These are phyloP conservation scores for Chlorella sp. DNA, from an alignment of 139 green algal genomes.

Conservation along the genomic window DNA sequence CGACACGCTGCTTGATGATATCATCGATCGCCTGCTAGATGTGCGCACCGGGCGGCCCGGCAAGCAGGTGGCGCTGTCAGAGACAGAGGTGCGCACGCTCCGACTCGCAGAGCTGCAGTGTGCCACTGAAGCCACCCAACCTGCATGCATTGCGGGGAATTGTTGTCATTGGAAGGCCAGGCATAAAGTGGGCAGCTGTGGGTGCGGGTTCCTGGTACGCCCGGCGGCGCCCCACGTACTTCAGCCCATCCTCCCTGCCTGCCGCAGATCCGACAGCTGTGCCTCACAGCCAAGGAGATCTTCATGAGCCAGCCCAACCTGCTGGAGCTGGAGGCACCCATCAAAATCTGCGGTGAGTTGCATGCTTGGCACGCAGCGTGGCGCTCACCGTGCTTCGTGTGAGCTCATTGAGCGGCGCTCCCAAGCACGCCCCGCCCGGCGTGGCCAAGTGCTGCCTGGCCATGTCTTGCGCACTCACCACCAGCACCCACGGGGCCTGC, in stretches of 20 bases:
- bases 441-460: background rate
- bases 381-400: background rate
- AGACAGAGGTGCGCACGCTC: slow-evolving; percentile 90
- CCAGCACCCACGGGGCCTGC: background rate
- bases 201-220: background rate
- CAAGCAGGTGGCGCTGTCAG: slow-evolving; percentile 95
- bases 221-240: too few relatives aligned
- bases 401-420: too few relatives aligned
- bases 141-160: background rate
- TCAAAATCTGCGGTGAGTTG: slow-evolving; percentile 98
- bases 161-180: background rate
- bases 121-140: background rate
- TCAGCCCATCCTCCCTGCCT: background rate
- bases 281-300: slow-evolving; percentile 92
- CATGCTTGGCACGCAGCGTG: background rate
- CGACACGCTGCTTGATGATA: slow-evolving; percentile 86
- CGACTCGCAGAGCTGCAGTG: slow-evolving; percentile 39
- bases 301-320: slow-evolving; percentile 98
- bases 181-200: too few relatives aligned
- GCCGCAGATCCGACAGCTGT: slow-evolving; percentile 87
- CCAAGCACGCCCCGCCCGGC: background rate
- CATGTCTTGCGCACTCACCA: background rate
- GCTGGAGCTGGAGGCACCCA: slow-evolving; percentile 98
- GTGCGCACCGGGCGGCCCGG: slow-evolving; percentile 86
- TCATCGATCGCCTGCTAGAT: slow-evolving; percentile 95